Percentiles rank a stretch among this genome's conserved stretches.
Evolutionary conservation across 345 rosid species (phyloP).

Genomic region (Raphanus sativus): DNA sequence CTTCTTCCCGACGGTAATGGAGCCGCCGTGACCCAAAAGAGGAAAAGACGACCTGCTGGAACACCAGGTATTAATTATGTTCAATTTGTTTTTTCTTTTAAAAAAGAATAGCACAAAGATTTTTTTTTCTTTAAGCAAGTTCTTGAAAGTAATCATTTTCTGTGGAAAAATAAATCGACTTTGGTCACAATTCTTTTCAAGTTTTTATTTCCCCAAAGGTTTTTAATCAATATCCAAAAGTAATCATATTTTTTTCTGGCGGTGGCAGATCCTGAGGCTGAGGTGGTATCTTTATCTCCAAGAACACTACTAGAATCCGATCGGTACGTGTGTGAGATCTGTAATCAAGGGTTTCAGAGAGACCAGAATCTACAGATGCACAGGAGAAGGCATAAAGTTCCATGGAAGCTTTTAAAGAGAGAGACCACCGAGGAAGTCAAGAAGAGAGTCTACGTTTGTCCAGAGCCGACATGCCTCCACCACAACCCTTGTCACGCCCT

Average conservation of each 20-base stretch:
- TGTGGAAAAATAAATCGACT: neutral
- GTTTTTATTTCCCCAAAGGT: neutral
- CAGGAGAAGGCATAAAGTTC: slow-evolving; percentile 92
- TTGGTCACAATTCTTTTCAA: slow-evolving; percentile 1
- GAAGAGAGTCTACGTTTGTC: slow-evolving; percentile 94
- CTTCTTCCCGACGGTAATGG: slow-evolving; percentile 35
- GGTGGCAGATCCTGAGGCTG: slow-evolving; percentile 92
- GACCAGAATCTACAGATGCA: slow-evolving; percentile 99
- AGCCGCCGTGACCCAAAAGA: slow-evolving; percentile 42
- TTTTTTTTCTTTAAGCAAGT: neutral
- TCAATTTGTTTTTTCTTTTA: neutral
- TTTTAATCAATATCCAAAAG: neutral
- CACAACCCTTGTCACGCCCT: slow-evolving; percentile 96
- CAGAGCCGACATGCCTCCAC: slow-evolving; percentile 93
- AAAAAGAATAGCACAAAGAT: neutral
- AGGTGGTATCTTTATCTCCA: slow-evolving; percentile 91
- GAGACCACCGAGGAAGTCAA: slow-evolving; percentile 66
- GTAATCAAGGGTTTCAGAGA: slow-evolving; percentile 96
- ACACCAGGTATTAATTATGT: slow-evolving; percentile 61
- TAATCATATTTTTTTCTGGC: neutral
- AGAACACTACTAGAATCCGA: slow-evolving; percentile 94
- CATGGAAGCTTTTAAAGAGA: slow-evolving; percentile 95
- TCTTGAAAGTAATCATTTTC: neutral
- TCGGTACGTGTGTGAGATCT: slow-evolving; percentile 98
- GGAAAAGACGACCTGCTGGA: slow-evolving; percentile 89